A percentile compares a stretch with the other conserved stretches of the same genome.
These are phyloP conservation scores for Calocybe gangraenosa DNA, from an alignment of 768 basidiomycete species.

Conservation along the genomic window DNA sequence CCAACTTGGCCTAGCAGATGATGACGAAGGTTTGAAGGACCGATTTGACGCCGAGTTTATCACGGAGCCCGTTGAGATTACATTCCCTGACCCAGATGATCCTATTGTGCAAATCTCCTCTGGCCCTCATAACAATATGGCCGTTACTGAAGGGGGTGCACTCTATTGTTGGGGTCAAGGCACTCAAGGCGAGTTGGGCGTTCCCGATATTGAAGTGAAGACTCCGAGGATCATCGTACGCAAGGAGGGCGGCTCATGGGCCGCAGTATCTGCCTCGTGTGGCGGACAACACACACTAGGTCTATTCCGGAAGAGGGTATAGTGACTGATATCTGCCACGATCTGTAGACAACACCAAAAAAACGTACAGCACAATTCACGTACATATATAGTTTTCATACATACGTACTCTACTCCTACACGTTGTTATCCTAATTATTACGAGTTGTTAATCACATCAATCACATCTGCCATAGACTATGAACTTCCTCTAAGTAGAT, in stretches of 20 bases:
- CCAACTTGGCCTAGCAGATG: slow-evolving; percentile 75
- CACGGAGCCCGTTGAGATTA: slow-evolving; percentile 57
- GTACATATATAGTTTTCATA: neutral
- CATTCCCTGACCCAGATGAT: slow-evolving; percentile 62
- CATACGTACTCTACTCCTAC: neutral
- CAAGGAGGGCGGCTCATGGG: slow-evolving; percentile 68
- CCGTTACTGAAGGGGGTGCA: slow-evolving; percentile 61
- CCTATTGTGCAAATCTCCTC: slow-evolving; percentile 61
- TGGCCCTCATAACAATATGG: slow-evolving; percentile 73
- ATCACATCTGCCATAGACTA: no score
- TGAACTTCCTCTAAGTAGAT: no score
- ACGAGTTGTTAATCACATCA: no score
- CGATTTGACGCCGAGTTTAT: slow-evolving; percentile 56
- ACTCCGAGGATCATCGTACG: slow-evolving; percentile 69
- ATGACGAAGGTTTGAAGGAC: slow-evolving; percentile 63
- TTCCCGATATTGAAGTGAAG: slow-evolving; percentile 51
- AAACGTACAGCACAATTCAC: no score
- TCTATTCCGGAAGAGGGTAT: slow-evolving; percentile 59
- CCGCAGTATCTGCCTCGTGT: slow-evolving; percentile 60
- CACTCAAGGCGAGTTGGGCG: slow-evolving; percentile 72
- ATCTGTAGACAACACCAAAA: no score
- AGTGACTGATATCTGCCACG: neutral
- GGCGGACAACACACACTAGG: slow-evolving; percentile 80
- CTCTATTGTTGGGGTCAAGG: slow-evolving; percentile 78
- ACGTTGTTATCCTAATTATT: neutral